phyloP scores from a whole-genome alignment of 441 rosid species.

The Isatis lusitanica region DNA sequence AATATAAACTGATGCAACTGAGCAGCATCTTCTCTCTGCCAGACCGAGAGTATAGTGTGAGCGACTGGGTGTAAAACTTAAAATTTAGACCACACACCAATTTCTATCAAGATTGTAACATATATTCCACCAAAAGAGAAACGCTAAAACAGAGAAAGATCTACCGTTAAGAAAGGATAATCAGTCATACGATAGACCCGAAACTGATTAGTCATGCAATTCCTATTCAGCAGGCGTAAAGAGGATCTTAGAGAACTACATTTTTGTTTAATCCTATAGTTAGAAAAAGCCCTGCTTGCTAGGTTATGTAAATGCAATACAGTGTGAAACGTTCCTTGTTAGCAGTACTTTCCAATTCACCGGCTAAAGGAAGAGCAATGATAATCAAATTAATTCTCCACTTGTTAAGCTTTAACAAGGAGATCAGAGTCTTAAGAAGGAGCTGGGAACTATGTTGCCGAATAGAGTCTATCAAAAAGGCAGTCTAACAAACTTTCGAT shows the following conservation, averaged over 20 bases:
- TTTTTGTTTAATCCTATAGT: neutral
- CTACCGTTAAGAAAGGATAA: neutral
- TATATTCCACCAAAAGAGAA: neutral
- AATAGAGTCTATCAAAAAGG: neutral
- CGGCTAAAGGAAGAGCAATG: neutral
- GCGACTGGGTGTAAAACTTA: neutral
- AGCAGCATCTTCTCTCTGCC: slow-evolving; percentile 97
- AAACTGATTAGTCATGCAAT: neutral
- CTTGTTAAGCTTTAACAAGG: too few relatives aligned
- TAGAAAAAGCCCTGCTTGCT: neutral
- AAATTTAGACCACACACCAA: neutral
- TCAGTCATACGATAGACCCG: neutral
- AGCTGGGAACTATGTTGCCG: too few relatives aligned
- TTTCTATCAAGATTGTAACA: neutral
- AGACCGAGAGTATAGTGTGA: slow-evolving; percentile 8
- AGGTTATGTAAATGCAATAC: neutral
- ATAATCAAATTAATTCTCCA: neutral
- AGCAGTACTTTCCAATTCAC: neutral
- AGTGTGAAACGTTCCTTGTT: neutral
- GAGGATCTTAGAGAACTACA: neutral
- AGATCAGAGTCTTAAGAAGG: too few relatives aligned
- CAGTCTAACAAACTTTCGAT: neutral
- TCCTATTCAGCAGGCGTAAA: neutral
- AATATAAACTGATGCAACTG: slow-evolving; percentile 90
- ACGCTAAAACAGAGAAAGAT: neutral